phyloP scores from a whole-genome alignment of 2,329 filamentous ascomycete genomes.

The Sarocladium kiliense region DNA sequence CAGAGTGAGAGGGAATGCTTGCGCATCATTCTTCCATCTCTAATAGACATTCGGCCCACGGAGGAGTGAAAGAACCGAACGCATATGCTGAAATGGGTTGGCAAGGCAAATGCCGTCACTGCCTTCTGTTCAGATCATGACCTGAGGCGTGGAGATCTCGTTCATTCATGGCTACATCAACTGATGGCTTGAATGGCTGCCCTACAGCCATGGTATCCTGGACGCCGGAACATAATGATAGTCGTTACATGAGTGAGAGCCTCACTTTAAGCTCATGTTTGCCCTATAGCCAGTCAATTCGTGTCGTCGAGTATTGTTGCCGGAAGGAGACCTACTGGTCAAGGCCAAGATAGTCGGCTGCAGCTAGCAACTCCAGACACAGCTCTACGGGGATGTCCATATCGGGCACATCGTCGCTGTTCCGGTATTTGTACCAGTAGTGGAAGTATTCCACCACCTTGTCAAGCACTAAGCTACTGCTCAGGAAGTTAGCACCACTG shows the following conservation, averaged over 20 bases:
- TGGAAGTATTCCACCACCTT: conserved; percentile 81
- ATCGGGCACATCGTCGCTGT: conserved; percentile 68
- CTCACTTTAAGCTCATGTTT: conserved; percentile 32
- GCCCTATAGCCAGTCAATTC: conserved; percentile 30
- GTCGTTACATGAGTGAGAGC: background rate
- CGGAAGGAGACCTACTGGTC: conserved; percentile 39
- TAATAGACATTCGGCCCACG: conserved; percentile 51
- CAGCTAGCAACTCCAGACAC: conserved; percentile 71
- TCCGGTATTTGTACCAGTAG: conserved; percentile 70
- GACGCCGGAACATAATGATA: background rate
- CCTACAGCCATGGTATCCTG: background rate
- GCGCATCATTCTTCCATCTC: conserved; percentile 44
- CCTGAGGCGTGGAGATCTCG: background rate
- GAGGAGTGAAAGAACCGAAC: conserved; percentile 41
- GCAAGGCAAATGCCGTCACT: background rate
- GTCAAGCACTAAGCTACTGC: conserved; percentile 67
- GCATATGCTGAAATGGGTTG: conserved; percentile 49
- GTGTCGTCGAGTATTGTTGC: background rate
- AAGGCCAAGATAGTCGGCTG: conserved; percentile 70
- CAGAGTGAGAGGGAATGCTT: conserved; percentile 45
- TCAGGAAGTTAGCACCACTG: conserved; percentile 12
- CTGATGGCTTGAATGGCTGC: conserved; percentile 6
- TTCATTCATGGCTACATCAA: conserved; percentile 12
- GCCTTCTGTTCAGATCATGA: background rate
- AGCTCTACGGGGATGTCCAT: conserved; percentile 77